Evolutionary conservation across 2,329 filamentous ascomycete species (phyloP), one percentile per base, ranked within the genome.

Genomic region (Pestalotiopsis sp.): DNA sequence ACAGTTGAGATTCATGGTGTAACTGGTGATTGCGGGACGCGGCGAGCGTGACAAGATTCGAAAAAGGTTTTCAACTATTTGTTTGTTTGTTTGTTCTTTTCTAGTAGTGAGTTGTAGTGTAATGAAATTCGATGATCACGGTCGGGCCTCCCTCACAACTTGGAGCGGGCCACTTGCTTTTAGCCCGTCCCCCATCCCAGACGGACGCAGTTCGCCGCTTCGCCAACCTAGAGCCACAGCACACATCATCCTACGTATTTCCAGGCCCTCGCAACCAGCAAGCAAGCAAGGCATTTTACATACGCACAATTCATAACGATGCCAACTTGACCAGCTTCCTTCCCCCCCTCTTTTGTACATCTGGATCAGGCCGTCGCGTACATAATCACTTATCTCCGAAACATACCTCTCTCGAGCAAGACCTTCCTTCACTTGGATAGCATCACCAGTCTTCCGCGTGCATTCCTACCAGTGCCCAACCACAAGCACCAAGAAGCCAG

Each of bases 231-330:
- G 36, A 25, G 39, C 31, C 62, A 49, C 62, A 64, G 38, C 62
- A 64, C 62, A 64, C 62, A 62, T 36, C 57, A 27, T 27, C 57
- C 23, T 31, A 27, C 36, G 20, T 63, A 13, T 49, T 39, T 52
- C 41, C n/a, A 64, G 62, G 23, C 38, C 62, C 31, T 64, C 23
- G n/a, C n/a, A 23, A 52, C 13, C 39, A 45, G 36, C 31, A 20
- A 52, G 20, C 36, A 20, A 20, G 55, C 25, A 25, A n/a, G n/a
- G 17, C 12, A 17, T 17, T 52, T 52, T 12, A 25, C 23, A 23
- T 49, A 64, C 62, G 62, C 38, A 64, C 62, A 64, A 52, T 25
- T 36, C 59, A 65, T 65, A 49, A 45, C 63, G 63, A 65, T 65
- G 49, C 63, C 45, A 57, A 39, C 63, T 23, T 65, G 63, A 65